These are phyloP conservation scores for Fusarium oxysporum DNA, from an alignment of 2,329 filamentous ascomycete species.

Conservation along the genomic window DNA sequence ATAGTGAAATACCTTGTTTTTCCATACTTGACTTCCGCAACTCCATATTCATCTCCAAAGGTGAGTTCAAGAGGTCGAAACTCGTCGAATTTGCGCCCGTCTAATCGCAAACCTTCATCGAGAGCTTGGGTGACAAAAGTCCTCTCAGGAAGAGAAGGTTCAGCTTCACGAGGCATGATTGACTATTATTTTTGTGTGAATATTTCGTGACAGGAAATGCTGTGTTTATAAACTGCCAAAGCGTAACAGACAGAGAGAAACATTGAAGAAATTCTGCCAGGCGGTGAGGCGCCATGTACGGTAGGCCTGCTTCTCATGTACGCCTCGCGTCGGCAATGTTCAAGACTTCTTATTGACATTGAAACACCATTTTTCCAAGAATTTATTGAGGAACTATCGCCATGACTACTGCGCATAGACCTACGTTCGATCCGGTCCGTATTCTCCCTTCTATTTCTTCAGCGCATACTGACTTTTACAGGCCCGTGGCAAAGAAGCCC, in stretches of 20 bases:
- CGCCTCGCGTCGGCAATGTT: conserved; percentile 4
- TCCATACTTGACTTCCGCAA: conserved; percentile 86
- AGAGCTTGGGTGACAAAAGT: conserved; percentile 88
- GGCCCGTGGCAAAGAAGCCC: conserved; percentile 94
- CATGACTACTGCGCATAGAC: conserved; percentile 80
- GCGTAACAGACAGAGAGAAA: conserved; percentile 25
- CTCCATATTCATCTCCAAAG: conserved; percentile 92
- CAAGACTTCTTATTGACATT: conserved; percentile 1
- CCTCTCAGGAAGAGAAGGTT: conserved; percentile 89
- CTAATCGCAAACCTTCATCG: conserved; percentile 81
- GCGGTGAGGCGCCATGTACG: conserved; percentile 53
- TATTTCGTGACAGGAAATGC: conserved; percentile 13
- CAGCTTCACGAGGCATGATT: conserved; percentile 90
- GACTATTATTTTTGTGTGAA: conserved; percentile 27
- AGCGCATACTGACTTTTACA: conserved; percentile 53
- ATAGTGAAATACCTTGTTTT: conserved; percentile 78
- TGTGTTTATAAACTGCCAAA: conserved; percentile 1
- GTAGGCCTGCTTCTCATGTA: conserved; percentile 14
- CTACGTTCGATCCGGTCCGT: conserved; percentile 92
- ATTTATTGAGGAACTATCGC: conserved; percentile 17
- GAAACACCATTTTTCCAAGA: background rate
- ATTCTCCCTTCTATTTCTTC: background rate
- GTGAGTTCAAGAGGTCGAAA: conserved; percentile 81
- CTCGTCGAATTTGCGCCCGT: conserved; percentile 84
- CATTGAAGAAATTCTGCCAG: conserved; percentile 60